Percentiles rank a stretch among this genome's conserved stretches.
phyloP scores from a whole-genome alignment of 2,329 filamentous ascomycete species.

The Colletotrichum salicis region DNA sequence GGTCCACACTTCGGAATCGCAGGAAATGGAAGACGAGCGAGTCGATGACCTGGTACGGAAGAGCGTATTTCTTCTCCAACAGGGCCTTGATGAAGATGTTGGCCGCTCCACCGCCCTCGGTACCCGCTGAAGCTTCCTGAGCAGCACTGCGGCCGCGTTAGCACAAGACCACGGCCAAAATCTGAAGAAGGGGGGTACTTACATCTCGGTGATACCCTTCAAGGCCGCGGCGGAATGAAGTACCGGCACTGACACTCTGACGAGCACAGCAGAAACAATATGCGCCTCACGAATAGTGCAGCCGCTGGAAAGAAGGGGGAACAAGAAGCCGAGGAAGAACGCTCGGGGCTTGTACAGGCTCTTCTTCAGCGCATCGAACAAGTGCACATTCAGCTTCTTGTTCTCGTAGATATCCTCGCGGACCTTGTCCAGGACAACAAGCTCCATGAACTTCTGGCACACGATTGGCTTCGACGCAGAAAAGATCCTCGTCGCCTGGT shows the following conservation, averaged over 20 bases:
- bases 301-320: slow-evolving; percentile 86
- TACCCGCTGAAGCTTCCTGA: slow-evolving; percentile 83
- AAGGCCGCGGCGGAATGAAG: slow-evolving; percentile 92
- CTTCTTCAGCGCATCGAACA: slow-evolving; percentile 95
- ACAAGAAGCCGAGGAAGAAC: slow-evolving; percentile 90
- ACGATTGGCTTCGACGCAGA: slow-evolving; percentile 83
- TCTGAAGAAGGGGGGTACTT: background rate
- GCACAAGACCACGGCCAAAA: background rate
- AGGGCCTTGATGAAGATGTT: slow-evolving; percentile 96
- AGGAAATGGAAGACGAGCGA: slow-evolving; percentile 96
- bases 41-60: slow-evolving; percentile 95
- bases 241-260: slow-evolving; percentile 86
- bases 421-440: slow-evolving; percentile 88
- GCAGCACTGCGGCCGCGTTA: slow-evolving; percentile 63
- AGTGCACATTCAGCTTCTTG: slow-evolving; percentile 93
- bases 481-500: slow-evolving; percentile 92
- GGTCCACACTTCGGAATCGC: slow-evolving; percentile 80
- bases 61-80: slow-evolving; percentile 95
- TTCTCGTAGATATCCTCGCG: slow-evolving; percentile 93
- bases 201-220: slow-evolving; percentile 90
- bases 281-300: slow-evolving; percentile 92
- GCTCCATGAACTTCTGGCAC: slow-evolving; percentile 86
- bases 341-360: slow-evolving; percentile 91
- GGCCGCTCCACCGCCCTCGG: slow-evolving; percentile 88
- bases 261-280: slow-evolving; percentile 88